Evolutionary conservation across 2,329 filamentous ascomycete species (phyloP).

Genomic region (Fusarium sp.): DNA sequence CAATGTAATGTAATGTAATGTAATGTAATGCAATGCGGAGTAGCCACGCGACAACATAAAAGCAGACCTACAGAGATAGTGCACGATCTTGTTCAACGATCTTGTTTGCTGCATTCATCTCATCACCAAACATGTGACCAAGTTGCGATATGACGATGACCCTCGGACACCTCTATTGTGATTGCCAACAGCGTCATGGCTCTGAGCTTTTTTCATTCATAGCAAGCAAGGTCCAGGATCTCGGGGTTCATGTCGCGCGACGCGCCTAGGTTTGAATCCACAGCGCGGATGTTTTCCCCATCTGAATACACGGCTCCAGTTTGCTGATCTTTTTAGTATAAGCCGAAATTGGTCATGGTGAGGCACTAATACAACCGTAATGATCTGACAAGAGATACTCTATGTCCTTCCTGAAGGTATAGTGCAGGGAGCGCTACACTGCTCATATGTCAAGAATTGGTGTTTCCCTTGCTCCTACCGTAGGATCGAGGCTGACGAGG

Average conservation of each 20-base stretch:
- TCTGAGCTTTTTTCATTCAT: conserved; percentile 11
- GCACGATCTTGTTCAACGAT: conserved; percentile 12
- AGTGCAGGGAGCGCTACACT: conserved; percentile 4
- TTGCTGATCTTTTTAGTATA: conserved; percentile 16
- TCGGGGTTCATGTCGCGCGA: conserved; percentile 28
- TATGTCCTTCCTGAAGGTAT: conserved; percentile 8
- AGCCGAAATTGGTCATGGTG: conserved; percentile 35
- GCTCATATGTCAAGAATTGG: conserved; percentile 1
- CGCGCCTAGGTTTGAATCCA: conserved; percentile 13
- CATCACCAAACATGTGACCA: conserved; percentile 23
- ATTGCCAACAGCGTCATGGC: conserved; percentile 16
- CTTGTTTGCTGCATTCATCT: conserved; percentile 21
- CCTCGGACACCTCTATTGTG: conserved; percentile 12
- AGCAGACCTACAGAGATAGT: not conserved
- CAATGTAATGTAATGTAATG: not conserved
- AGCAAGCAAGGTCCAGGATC: conserved; percentile 32
- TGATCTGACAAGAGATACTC: conserved; percentile 17
- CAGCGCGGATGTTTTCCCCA: conserved; percentile 31
- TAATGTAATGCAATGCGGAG: not conserved
- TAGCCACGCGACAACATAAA: conserved; percentile 13
- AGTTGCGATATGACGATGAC: conserved; percentile 1
- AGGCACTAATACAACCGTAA: not conserved
- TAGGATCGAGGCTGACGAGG: conserved; percentile 31
- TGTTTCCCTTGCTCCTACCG: conserved; percentile 4
- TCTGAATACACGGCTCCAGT: conserved; percentile 5